These are phyloP conservation scores for Pestalotiopsis sp. DNA, from an alignment of 2,329 filamentous ascomycete species.

Conservation along the genomic window DNA sequence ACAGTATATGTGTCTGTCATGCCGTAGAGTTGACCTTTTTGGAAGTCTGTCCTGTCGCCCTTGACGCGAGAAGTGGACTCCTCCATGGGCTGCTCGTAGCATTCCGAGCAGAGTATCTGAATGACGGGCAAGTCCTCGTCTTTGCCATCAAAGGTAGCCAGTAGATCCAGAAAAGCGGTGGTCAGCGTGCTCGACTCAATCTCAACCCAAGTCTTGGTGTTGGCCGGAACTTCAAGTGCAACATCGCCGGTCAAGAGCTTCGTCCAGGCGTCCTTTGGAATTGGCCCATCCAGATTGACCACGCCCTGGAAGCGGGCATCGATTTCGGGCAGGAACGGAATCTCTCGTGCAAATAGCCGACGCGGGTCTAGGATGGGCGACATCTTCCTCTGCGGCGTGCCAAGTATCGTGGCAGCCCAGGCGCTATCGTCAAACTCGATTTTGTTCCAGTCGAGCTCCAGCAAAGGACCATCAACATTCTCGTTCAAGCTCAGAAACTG, in stretches of 20 bases:
- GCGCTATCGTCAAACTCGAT: conserved; percentile 18
- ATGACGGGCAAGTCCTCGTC: conserved; percentile 18
- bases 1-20: conserved; percentile 13
- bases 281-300: not conserved
- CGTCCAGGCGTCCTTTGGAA: conserved; percentile 17
- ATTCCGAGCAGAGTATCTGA: conserved; percentile 34
- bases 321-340: conserved; percentile 15
- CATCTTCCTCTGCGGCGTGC: conserved; percentile 17
- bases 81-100: conserved; percentile 31
- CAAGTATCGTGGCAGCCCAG: conserved; percentile 13
- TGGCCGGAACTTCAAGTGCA: conserved; percentile 15
- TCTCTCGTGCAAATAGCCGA: conserved; percentile 16
- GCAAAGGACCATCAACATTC: conserved; percentile 16
- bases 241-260: conserved; percentile 18
- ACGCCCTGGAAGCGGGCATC: conserved; percentile 12
- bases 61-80: conserved; percentile 15
- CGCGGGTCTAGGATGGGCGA: conserved; percentile 19
- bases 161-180: conserved; percentile 14
- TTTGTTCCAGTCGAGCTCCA: conserved; percentile 19
- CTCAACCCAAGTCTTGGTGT: conserved; percentile 14
- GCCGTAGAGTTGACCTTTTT: conserved; percentile 16
- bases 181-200: conserved; percentile 9
- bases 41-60: conserved; percentile 17
- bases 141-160: conserved; percentile 18
- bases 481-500: conserved; percentile 28